phyloP scores from a whole-genome alignment of 257 asterid genomes.

The Thymus quinquecostatus region DNA sequence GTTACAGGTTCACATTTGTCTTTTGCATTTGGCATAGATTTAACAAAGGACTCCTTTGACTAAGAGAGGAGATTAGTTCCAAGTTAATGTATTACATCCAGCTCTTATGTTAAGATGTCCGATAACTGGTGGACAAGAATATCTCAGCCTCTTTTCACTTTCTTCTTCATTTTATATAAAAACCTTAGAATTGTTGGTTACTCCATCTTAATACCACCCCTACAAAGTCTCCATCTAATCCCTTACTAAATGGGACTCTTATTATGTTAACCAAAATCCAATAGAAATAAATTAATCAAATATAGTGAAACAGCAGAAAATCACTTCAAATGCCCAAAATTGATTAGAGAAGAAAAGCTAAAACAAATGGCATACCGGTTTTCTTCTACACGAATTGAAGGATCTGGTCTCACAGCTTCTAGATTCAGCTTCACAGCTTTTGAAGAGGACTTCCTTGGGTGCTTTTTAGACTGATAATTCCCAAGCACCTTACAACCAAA shows the following conservation, averaged over 20 bases:
- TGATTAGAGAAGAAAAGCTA: conserved; percentile 17
- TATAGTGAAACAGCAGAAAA: conserved; percentile 27
- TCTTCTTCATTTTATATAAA: background rate
- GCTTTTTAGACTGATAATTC: conserved; percentile 70
- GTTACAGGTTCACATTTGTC: background rate
- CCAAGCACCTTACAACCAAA: conserved; percentile 67
- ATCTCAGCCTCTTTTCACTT: conserved; percentile 7
- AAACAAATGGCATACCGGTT: conserved; percentile 57
- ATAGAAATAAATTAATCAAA: background rate
- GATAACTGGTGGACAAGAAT: conserved; percentile 4
- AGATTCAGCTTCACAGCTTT: conserved; percentile 78
- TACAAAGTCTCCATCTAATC: background rate
- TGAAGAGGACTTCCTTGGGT: conserved; percentile 75
- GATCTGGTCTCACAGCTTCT: conserved; percentile 91
- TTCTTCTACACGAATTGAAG: conserved; percentile 83
- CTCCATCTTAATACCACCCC: conserved; percentile 17
- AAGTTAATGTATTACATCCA: background rate
- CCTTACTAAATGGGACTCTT: conserved; percentile 10
- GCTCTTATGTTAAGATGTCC: background rate
- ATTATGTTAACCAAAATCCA: conserved; percentile 3
- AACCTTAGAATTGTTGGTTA: background rate
- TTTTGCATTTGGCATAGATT: too few relatives aligned
- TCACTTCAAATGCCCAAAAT: conserved; percentile 9
- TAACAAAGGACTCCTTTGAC: background rate
- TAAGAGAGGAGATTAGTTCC: background rate